These are phyloP conservation scores for Chrysoporthe puriensis DNA, from an alignment of 2,329 filamentous ascomycete species.

Conservation along the genomic window DNA sequence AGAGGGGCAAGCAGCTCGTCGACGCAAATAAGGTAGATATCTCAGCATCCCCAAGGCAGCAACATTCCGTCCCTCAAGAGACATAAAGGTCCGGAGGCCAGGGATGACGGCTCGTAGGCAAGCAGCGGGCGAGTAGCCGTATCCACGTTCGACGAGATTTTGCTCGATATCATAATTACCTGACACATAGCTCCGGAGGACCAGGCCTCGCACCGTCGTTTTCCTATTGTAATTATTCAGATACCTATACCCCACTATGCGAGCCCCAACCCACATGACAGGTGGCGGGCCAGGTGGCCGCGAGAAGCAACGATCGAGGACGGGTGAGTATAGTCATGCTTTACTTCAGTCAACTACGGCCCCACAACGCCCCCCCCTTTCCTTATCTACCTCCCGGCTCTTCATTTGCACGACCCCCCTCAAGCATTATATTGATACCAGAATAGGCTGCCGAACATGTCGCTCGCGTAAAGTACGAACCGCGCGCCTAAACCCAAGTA, in stretches of 20 bases:
- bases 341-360: not conserved
- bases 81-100: not conserved
- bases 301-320: conserved; percentile 9
- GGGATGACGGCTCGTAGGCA: not conserved
- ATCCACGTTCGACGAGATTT: not conserved
- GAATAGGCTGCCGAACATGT: conserved; percentile 13
- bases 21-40: not conserved
- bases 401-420: not conserved
- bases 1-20: too few relatives aligned
- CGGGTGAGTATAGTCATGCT: not conserved
- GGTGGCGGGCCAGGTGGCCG: not conserved
- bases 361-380: not conserved
- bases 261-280: not conserved
- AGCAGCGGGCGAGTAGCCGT: not conserved
- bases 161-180: not conserved
- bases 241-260: not conserved
- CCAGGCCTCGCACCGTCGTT: not conserved
- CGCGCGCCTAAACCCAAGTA: not conserved
- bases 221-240: not conserved
- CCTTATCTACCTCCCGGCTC: not conserved
- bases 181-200: not conserved
- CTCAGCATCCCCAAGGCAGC: conserved; percentile 1
- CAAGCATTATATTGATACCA: not conserved
- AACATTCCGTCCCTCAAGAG: not conserved
- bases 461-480: conserved; percentile 16